A percentile compares a stretch with the other conserved stretches of the same genome.
Conservation (phyloP, 148 eudicot species). For the Polygonum maritimum region DNA sequence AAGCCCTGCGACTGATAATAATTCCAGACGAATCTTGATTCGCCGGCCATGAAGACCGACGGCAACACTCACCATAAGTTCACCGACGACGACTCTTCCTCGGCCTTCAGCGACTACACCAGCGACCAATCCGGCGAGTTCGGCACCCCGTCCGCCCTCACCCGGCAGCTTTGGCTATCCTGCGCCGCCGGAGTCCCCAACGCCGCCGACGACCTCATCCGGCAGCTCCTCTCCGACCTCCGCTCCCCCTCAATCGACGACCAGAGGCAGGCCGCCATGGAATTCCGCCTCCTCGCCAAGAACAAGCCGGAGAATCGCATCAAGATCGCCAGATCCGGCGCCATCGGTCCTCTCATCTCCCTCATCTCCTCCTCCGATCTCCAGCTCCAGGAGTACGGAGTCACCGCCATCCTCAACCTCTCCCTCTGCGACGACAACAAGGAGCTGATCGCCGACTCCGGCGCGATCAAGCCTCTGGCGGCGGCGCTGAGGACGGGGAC, state of each 20-base stretch:
- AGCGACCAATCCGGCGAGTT: conserved; percentile 84
- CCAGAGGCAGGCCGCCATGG: conserved; percentile 69
- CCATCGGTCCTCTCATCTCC: conserved; percentile 59
- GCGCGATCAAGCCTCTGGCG: conserved; percentile 71
- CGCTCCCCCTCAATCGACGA: conserved; percentile 37
- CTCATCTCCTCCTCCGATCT: conserved; percentile 40
- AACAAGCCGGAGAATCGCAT: conserved; percentile 69
- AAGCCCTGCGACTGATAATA: no score
- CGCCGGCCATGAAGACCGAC: conserved; percentile 36
- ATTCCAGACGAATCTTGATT: background rate
- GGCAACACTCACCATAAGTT: conserved; percentile 18
- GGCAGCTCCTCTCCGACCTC: conserved; percentile 39
- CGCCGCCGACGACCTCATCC: conserved; percentile 49
- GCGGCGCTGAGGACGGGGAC: conserved; percentile 42
- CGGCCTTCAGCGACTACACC: conserved; percentile 79
- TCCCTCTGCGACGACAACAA: conserved; percentile 81
- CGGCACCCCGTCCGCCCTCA: conserved; percentile 30
- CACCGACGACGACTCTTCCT: conserved; percentile 34
- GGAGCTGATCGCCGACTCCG: conserved; percentile 38
- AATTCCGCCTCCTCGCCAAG: conserved; percentile 59
- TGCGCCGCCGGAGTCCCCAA: conserved; percentile 34
- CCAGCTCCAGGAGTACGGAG: conserved; percentile 70
- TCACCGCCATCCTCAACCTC: conserved; percentile 68
- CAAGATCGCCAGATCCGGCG: conserved; percentile 67
- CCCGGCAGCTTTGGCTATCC: conserved; percentile 43